phyloP scores from a whole-genome alignment of 2,329 filamentous ascomycete species.

The Botryosphaeria dothidea region DNA sequence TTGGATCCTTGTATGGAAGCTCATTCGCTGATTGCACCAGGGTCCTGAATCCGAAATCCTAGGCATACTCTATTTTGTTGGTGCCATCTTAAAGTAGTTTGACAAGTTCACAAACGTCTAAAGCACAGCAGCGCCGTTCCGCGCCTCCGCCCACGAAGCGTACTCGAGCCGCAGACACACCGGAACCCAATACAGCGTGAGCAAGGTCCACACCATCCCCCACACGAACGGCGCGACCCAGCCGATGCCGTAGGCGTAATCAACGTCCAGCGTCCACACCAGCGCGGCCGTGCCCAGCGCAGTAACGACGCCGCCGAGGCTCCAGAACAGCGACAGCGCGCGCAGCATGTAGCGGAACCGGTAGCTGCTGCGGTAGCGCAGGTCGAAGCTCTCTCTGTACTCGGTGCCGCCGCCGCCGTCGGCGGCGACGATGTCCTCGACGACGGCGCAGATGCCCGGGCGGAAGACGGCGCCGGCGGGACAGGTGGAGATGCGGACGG shows the following conservation, averaged over 20 bases:
- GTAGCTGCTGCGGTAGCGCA: not conserved
- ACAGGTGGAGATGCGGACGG: not conserved
- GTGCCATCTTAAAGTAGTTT: not conserved
- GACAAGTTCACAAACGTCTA: not conserved
- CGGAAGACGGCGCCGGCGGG: not conserved
- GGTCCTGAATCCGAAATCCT: not conserved
- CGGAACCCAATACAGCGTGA: not conserved
- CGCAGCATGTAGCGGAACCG: not conserved
- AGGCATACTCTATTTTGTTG: not conserved
- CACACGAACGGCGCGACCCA: not conserved
- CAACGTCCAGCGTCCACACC: not conserved
- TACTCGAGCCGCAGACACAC: not conserved
- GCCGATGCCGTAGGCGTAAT: not conserved
- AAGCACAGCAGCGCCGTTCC: not conserved
- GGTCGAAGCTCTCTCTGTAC: not conserved
- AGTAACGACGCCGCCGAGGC: not conserved
- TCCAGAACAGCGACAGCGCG: not conserved
- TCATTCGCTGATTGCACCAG: not conserved
- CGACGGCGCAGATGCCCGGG: not conserved
- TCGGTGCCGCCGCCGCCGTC: not conserved
- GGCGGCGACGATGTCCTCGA: not conserved
- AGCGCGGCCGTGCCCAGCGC: not conserved
- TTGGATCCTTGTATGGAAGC: not conserved
- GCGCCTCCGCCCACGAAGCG: not conserved
- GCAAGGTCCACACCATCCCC: not conserved